These are phyloP conservation scores for Zymoseptoria passerinii DNA, from an alignment of 2,329 filamentous ascomycete species.

Conservation along the genomic window DNA sequence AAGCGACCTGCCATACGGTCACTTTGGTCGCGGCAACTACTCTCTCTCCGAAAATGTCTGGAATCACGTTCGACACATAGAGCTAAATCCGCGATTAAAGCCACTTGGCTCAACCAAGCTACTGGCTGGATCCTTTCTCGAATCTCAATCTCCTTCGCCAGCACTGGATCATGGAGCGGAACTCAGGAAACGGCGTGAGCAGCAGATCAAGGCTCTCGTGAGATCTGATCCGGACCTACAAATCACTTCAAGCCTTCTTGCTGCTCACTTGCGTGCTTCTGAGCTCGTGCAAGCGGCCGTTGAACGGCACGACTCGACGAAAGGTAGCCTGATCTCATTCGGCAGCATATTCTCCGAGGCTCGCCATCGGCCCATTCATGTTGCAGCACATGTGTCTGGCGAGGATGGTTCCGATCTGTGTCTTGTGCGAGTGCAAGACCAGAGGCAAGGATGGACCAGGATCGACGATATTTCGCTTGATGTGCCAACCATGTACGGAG, in stretches of 20 bases:
- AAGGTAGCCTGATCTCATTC: slow-evolving; percentile 44
- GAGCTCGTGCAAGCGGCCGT: slow-evolving; percentile 27
- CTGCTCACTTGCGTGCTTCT: slow-evolving; percentile 21
- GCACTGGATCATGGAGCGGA: neutral
- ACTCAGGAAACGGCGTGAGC: slow-evolving; percentile 6
- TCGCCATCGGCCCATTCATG: slow-evolving; percentile 24
- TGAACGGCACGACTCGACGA: slow-evolving; percentile 32
- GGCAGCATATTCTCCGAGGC: slow-evolving; percentile 45
- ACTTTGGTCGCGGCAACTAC: slow-evolving; percentile 46
- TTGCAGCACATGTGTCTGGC: slow-evolving; percentile 39
- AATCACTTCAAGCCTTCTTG: slow-evolving; percentile 11
- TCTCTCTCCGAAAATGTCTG: slow-evolving; percentile 40
- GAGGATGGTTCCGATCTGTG: slow-evolving; percentile 51
- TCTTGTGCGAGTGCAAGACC: slow-evolving; percentile 43
- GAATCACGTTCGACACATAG: slow-evolving; percentile 18
- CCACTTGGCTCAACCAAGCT: neutral
- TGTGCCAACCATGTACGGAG: slow-evolving; percentile 39
- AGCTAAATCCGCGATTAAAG: neutral
- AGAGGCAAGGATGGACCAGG: slow-evolving; percentile 48
- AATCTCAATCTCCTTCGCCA: neutral
- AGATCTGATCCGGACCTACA: slow-evolving; percentile 19
- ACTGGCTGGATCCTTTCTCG: neutral
- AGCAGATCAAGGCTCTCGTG: slow-evolving; percentile 16
- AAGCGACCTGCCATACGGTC: slow-evolving; percentile 46
- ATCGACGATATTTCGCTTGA: slow-evolving; percentile 41